Evolutionary conservation across 1,284 basidiomycete genomes (phyloP).

Genomic region (Apiotrichum brassicae): DNA sequence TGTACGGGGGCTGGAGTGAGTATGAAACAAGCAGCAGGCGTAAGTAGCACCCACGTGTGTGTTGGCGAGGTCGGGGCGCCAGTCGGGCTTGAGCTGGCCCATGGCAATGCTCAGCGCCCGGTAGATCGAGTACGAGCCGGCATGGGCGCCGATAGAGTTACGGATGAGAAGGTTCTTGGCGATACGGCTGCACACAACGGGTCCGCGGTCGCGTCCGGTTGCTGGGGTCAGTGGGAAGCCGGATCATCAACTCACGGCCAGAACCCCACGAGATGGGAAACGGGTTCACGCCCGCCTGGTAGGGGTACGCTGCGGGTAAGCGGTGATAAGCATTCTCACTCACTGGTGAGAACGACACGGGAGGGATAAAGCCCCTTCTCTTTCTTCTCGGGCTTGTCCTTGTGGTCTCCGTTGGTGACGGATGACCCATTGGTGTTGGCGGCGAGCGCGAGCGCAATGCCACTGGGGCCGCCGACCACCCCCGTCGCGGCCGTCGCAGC

Average conservation of each 20-base stretch:
- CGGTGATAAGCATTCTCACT: background rate
- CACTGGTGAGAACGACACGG: slow-evolving; percentile 38
- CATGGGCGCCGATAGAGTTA: slow-evolving; percentile 90
- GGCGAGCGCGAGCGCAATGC: slow-evolving; percentile 13
- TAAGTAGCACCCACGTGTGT: slow-evolving; percentile 61
- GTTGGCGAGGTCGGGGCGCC: slow-evolving; percentile 77
- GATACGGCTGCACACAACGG: slow-evolving; percentile 82
- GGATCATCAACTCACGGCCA: slow-evolving; percentile 53
- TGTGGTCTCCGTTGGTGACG: too few species aligned
- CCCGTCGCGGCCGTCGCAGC: background rate
- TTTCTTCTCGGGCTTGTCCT: too few species aligned
- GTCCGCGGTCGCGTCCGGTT: slow-evolving; percentile 57
- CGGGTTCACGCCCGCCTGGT: slow-evolving; percentile 67
- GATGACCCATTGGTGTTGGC: slow-evolving; percentile 4
- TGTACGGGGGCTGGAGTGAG: slow-evolving; percentile 61
- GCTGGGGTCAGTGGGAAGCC: too few species aligned
- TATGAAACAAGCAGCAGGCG: background rate
- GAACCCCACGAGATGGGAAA: slow-evolving; percentile 78
- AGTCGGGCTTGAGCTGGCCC: slow-evolving; percentile 75
- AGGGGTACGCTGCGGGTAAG: slow-evolving; percentile 56
- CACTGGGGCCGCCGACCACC: too few species aligned
- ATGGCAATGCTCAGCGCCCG: slow-evolving; percentile 85
- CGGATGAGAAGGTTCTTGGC: slow-evolving; percentile 77
- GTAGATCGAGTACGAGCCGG: slow-evolving; percentile 91
- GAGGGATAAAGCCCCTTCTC: slow-evolving; percentile 31